Evolutionary conservation across 78 protist species (phyloP).

Genomic region (Diacronema lutheri): DNA sequence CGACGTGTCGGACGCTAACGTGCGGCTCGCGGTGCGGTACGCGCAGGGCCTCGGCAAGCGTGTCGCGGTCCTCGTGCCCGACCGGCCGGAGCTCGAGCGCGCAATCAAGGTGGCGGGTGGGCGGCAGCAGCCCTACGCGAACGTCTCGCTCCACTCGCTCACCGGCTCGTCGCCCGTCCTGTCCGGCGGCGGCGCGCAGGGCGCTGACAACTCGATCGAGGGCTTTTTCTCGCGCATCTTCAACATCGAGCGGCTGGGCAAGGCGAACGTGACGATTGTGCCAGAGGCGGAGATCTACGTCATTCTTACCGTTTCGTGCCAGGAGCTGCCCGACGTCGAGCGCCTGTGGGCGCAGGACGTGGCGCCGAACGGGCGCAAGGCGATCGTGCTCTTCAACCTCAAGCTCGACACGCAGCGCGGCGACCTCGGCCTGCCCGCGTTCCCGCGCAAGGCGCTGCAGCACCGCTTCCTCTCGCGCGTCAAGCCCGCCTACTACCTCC

Average conservation of each 20-base stretch:
- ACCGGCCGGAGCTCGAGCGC: no score
- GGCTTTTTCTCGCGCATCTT: no score
- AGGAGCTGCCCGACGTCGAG: neutral
- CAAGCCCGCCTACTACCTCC: neutral
- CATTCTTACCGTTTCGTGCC: neutral
- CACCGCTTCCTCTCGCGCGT: neutral
- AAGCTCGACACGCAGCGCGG: conserved; percentile 14
- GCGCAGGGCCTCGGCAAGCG: neutral
- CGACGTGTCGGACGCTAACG: neutral
- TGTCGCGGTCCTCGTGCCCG: neutral
- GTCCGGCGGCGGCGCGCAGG: neutral
- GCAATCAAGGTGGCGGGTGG: neutral
- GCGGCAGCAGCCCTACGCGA: neutral
- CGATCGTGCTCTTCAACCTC: neutral
- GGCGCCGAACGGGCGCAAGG: neutral
- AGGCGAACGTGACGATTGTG: neutral
- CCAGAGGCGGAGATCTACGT: neutral
- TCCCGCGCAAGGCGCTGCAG: neutral
- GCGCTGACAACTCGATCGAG: no score
- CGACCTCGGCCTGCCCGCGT: neutral
- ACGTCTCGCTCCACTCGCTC: neutral
- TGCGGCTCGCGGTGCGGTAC: neutral
- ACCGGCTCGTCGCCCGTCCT: neutral
- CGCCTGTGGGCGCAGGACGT: neutral
- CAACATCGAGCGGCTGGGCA: no score